Conservation (phyloP, 768 basidiomycete genomes). For the Rhizopogon vesiculosus region DNA sequence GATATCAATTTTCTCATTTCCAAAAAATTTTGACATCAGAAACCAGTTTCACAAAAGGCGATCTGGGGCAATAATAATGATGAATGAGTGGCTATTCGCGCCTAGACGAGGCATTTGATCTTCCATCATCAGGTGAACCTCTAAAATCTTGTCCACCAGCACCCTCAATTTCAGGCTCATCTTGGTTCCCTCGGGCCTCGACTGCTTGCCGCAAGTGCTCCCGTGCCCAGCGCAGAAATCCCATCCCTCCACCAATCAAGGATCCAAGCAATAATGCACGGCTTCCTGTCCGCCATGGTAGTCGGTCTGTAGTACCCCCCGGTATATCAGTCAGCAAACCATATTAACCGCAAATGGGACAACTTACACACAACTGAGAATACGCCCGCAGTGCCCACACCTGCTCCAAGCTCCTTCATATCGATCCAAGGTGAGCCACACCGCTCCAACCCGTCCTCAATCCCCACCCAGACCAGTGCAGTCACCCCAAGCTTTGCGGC, state of each 20-base stretch:
- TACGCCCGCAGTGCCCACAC: constrained; percentile 54
- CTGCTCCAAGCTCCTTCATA: constrained; percentile 57
- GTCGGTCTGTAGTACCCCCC: constrained; percentile 41
- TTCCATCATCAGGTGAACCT: neutral
- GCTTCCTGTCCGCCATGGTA: constrained; percentile 45
- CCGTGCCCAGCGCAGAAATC: constrained; percentile 37
- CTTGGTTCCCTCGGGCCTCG: constrained; percentile 3
- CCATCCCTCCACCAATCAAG: constrained; percentile 52
- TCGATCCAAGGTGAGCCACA: constrained; percentile 31
- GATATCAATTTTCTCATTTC: neutral
- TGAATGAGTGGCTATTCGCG: neutral
- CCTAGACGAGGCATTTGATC: neutral
- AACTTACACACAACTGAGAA: constrained; percentile 54
- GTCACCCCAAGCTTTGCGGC: constrained; percentile 44
- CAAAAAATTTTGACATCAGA: neutral
- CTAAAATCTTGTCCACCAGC: neutral
- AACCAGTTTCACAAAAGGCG: neutral
- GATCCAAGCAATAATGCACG: constrained; percentile 51
- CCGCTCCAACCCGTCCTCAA: constrained; percentile 40
- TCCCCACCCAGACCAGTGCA: constrained; percentile 44
- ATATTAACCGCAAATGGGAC: neutral
- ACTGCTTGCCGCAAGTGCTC: constrained; percentile 21
- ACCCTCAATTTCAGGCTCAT: neutral
- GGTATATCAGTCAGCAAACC: neutral
- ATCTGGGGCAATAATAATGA: neutral